Base-by-base conservation (phyloP, 2,329 filamentous ascomycete species). In the Fusarium ambrosium region DNA sequence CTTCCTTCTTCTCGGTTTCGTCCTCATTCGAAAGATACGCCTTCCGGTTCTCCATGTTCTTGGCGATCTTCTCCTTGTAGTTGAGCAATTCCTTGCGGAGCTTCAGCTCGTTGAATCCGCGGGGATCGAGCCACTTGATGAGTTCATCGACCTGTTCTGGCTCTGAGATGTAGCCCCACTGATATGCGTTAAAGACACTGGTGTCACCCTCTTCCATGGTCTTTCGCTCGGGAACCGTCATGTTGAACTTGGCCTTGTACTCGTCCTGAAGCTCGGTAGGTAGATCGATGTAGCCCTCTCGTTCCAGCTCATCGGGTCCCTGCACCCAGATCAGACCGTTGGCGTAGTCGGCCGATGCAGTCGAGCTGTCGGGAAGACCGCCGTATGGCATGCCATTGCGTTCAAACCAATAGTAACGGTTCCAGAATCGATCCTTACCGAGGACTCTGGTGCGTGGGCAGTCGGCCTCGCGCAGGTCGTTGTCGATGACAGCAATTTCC, bases 381-480 rank as follows among this genome's bases (percentile, higher is more conserved):
- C 89, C 95, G 79, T 96, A 98, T 0, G 97, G 97, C 95, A 98
- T 98, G 27, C 95, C 97, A 80, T 98, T 99, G 72, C 96, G 93
- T 84, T 99, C 97, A 82, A 98, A 98, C 96, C 97, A 99, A 87
- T 97, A 98, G 84, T 98, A 99, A 64, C 96, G 91, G 83, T 99
- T 98, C 92, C 96, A 98, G 87, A 98, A 99, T 53, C 97, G 92
- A 84, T 99, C 97, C 82, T 97, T 96, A 70, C 97, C 97, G 29
- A 99, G 88, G 20, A 96, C 92, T 72, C 94, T 92, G 20, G 95
- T 98, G 71, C 97, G 92, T 39, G 95, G 94, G 78, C 96, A 98
- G 82, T 98, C 94, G 45, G 95, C 95, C 84, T 98, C 96, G 62
- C 97, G 93, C 55, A 99, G 88, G 81, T 98, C 95, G 78, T 97